Conservation (phyloP, 345 rosid genomes). For the Salix brachista region DNA sequence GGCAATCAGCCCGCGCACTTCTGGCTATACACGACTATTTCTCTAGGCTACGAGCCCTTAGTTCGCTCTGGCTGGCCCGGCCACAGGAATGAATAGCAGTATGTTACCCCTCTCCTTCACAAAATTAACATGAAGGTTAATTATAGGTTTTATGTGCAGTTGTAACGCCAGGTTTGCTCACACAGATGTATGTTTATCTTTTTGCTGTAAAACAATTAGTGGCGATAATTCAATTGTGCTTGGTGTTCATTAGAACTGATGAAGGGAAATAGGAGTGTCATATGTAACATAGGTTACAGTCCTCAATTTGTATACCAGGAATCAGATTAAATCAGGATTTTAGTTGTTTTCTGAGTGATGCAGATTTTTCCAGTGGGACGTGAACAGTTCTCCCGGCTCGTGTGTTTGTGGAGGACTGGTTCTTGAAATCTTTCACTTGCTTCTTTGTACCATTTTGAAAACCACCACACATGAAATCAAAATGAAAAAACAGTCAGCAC, state of each 20-base stretch:
- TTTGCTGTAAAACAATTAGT: conserved; percentile 27
- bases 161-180: conserved; percentile 21
- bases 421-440: not conserved
- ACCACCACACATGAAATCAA: too few relatives aligned
- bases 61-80: conserved; percentile 86
- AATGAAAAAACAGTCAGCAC: too few relatives aligned
- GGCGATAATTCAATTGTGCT: conserved; percentile 19
- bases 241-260: conserved; percentile 18
- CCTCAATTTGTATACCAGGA: not conserved
- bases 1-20: conserved; percentile 79
- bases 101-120: not conserved
- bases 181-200: conserved; percentile 16
- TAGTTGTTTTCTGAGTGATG: not conserved
- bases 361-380: not conserved
- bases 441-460: not conserved
- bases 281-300: conserved; percentile 24
- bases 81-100: conserved; percentile 33
- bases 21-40: conserved; percentile 75
- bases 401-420: not conserved
- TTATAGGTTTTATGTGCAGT: not conserved
- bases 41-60: conserved; percentile 83
- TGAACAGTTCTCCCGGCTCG: not conserved
- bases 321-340: not conserved
- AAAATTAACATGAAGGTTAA: not conserved
- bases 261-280: conserved; percentile 6